Evolutionary conservation across 306 rosid genomes (phyloP).

Genomic region (barrel medic (Medicago truncatula)): MtrunA17r5.0-ANR NC_053045.1:37085501-37086000

Average conservation of each 20-base stretch:
- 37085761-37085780: conserved; percentile 7
- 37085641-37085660: conserved; percentile 8
- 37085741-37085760: conserved; percentile 11
- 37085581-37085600: neutral
- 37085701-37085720: conserved; percentile 15
- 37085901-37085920: conserved; percentile 91
- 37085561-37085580: neutral
- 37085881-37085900: conserved; percentile 84
- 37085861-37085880: conserved; percentile 89
- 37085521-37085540: neutral
- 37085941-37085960: conserved; percentile 1
- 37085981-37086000: too few species aligned
- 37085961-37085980: too few species aligned
- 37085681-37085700: neutral
- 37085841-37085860: conserved; percentile 99
- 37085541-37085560: neutral
- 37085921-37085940: conserved; percentile 39
- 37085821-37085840: conserved; percentile 91
- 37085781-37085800: conserved; percentile 11
- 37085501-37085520: neutral
- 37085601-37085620: neutral
- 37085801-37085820: conserved; percentile 58
- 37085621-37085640: neutral
- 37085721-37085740: conserved; percentile 25
- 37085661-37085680: conserved; percentile 8